Conservation (phyloP, 176 grass and related monocot species). For the Rhynchospora pubera region DNA sequence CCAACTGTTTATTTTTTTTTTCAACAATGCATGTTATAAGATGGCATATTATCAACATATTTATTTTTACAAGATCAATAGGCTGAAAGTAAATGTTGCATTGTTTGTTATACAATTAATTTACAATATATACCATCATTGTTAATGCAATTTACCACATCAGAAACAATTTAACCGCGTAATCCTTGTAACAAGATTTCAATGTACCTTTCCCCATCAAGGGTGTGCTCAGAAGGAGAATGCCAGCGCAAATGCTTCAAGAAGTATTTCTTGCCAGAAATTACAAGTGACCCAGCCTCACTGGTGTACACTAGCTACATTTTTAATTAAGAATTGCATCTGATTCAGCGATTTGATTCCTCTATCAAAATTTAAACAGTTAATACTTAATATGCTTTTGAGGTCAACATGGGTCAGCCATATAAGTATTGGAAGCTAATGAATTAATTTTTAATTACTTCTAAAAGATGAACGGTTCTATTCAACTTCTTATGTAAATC, state of each 20-base stretch:
- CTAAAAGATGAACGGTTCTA: not conserved
- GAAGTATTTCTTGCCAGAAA: slow-evolving; percentile 35
- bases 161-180: not conserved
- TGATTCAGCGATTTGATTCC: not conserved
- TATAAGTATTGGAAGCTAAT: not conserved
- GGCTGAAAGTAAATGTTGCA: no score
- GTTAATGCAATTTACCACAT: not conserved
- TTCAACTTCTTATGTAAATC: not conserved
- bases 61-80: no score
- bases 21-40: no score
- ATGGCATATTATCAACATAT: no score
- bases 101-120: not conserved
- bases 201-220: slow-evolving; percentile 46
- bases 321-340: slow-evolving; percentile 1
- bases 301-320: slow-evolving; percentile 40
- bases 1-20: no score
- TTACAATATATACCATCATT: not conserved
- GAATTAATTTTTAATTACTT: not conserved
- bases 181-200: not conserved
- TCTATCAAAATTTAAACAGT: not conserved
- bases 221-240: slow-evolving; percentile 71
- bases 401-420: not conserved
- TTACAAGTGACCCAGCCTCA: slow-evolving; percentile 15
- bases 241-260: slow-evolving; percentile 54
- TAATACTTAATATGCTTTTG: not conserved